These are phyloP conservation scores for Phlebopus sp. DNA, from an alignment of 1,284 basidiomycete species.

Conservation along the genomic window DNA sequence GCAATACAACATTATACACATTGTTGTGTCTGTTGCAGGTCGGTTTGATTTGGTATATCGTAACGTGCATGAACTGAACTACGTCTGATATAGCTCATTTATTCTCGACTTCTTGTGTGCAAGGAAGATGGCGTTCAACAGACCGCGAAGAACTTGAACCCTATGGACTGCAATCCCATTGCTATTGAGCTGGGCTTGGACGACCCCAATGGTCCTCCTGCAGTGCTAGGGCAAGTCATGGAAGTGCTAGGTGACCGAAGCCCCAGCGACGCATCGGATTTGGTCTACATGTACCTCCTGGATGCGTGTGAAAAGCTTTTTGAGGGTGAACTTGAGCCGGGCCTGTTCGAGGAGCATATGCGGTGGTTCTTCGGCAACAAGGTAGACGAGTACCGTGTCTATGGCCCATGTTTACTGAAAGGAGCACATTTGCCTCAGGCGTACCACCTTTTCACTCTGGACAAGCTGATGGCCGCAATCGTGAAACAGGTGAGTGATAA, in stretches of 20 bases:
- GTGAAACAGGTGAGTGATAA: conserved; percentile 75
- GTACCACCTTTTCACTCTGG: conserved; percentile 87
- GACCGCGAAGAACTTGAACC: conserved; percentile 56
- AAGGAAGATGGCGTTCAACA: conserved; percentile 74
- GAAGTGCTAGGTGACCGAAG: conserved; percentile 42
- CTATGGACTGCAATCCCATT: conserved; percentile 65
- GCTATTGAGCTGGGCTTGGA: conserved; percentile 73
- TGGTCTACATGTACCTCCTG: conserved; percentile 86
- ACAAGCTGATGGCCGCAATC: conserved; percentile 84
- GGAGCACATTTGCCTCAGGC: conserved; percentile 47
- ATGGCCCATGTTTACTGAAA: conserved; percentile 11
- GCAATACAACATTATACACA: conserved; percentile 92
- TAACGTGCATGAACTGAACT: conserved; percentile 5
- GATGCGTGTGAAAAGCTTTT: conserved; percentile 94
- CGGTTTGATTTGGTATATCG: conserved; percentile 25
- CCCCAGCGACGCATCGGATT: conserved; percentile 43
- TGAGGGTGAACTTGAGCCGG: conserved; percentile 87
- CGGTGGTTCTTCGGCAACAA: conserved; percentile 96
- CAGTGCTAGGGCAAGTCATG: conserved; percentile 61
- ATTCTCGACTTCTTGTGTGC: conserved; percentile 84
- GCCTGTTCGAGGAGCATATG: conserved; percentile 92
- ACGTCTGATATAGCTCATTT: conserved; percentile 64
- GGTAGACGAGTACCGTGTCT: conserved; percentile 46
- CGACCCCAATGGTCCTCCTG: conserved; percentile 71
- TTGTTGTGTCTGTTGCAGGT: conserved; percentile 87